Evolutionary conservation across 2,329 filamentous ascomycete species (phyloP), one percentile per base, ranked within the genome.

Genomic region (Gaeumannomyces sp.): DNA sequence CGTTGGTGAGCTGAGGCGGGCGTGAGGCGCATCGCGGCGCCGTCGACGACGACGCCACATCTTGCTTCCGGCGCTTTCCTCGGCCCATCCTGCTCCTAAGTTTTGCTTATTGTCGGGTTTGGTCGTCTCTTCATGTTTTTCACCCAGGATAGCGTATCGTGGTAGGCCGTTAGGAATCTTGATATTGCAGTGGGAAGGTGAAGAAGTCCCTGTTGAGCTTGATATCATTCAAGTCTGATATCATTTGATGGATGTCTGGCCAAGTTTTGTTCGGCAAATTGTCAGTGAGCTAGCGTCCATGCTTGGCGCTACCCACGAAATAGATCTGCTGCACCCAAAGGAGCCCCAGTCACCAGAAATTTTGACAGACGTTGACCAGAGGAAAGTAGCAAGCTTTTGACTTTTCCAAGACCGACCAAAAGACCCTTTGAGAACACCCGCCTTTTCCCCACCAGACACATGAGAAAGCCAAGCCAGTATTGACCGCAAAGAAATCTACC

Each of bases 401-500:
- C 45, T 25, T 53, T n/a, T n/a, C n/a, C 45, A 11, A 53, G 7
- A 22, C 45, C 45, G n/a, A 53, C 45, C 45, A 53, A 53, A 11
- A 53, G 19, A n/a, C 19, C 45, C 19, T 3, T 53, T 53, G 14
- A 53, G 45, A 53, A n/a, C 38, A 22, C 19, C 8, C 33, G 11
- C 45, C 22, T 53, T 16, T 53, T 53, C 8, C 45, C 22, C 7
- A 25, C 2, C 45, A 53, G 45, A 25, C 45, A n/a, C 19, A 53
- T 22, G 45, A 53, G 45, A 53, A 25, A 53, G 22, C 45, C 22
- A 53, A 25, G 25, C 22, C 22, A 53, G 45, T 53, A 25, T 25
- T 10, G 2, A 63, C 65, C 66, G 67, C 65, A 66, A 68, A 69
- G 66, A 58, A 69, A 60, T 65, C 64, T 68, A 69, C 64, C 67